Evolutionary conservation across 441 rosid genomes (phyloP).

Genomic region (Breynia disticha): DNA sequence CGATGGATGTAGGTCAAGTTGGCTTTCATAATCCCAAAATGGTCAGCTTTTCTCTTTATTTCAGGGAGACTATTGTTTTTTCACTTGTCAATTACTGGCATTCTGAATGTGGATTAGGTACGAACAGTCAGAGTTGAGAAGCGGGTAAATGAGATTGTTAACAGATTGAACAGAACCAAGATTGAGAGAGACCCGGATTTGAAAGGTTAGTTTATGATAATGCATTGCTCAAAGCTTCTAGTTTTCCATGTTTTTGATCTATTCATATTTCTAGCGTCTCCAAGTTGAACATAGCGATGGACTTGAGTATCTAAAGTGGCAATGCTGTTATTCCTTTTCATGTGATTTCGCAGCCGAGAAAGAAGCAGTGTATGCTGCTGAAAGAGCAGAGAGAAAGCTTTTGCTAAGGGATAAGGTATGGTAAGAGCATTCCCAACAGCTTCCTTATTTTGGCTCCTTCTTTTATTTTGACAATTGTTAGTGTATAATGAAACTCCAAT

Average conservation of each 20-base stretch:
- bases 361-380: constrained; percentile 81
- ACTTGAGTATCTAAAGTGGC: background rate
- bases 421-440: too few species aligned
- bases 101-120: constrained; percentile 38
- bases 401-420: constrained; percentile 79
- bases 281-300: background rate
- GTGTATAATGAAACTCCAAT: too few species aligned
- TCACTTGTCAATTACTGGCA: constrained; percentile 1
- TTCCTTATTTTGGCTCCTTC: too few species aligned
- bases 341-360: constrained; percentile 61
- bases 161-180: constrained; percentile 85
- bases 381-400: constrained; percentile 79
- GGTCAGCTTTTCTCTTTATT: constrained; percentile 27
- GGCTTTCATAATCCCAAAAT: constrained; percentile 83
- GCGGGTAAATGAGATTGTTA: constrained; percentile 81
- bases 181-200: constrained; percentile 86
- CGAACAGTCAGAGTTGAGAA: constrained; percentile 88
- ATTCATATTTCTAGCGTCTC: background rate
- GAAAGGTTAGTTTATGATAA: constrained; percentile 40
- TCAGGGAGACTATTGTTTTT: background rate
- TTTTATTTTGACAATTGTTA: too few species aligned
- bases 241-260: background rate
- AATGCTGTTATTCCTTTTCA: background rate
- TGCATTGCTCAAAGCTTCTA: background rate
- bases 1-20: constrained; percentile 99